These are phyloP conservation scores for Sclerotinia trifoliorum DNA, from an alignment of 2,329 filamentous ascomycete species.

Conservation along the genomic window DNA sequence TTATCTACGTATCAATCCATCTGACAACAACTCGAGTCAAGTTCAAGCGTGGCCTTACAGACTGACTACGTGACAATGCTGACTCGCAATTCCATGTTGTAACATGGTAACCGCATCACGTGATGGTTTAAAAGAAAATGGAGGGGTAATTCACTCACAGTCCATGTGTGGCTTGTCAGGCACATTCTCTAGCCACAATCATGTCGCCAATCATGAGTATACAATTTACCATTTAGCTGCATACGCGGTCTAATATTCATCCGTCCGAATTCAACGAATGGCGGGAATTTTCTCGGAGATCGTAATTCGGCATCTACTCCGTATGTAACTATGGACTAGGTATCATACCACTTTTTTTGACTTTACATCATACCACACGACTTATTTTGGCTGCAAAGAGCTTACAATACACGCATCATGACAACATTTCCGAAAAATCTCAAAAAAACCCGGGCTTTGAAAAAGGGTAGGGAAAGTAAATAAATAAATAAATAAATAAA, in stretches of 20 bases:
- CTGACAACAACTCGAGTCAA: not conserved
- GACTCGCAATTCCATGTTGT: not conserved
- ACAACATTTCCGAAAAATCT: not conserved
- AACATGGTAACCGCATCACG: not conserved
- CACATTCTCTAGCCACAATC: too few relatives aligned
- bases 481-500: not conserved
- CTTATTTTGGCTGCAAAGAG: not conserved
- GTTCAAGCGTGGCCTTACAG: not conserved
- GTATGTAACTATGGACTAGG: too few relatives aligned
- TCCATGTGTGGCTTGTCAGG: too few relatives aligned
- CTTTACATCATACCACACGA: not conserved
- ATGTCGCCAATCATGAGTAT: too few relatives aligned
- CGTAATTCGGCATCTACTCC: constrained; percentile 11
- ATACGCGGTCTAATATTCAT: too few relatives aligned
- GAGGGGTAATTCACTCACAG: not conserved
- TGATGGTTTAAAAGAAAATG: not conserved
- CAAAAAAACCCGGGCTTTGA: not conserved
- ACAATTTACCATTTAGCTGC: too few relatives aligned
- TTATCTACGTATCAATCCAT: too few relatives aligned
- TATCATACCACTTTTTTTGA: not conserved
- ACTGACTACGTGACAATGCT: not conserved
- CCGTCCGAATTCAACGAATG: too few relatives aligned
- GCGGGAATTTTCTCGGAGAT: constrained; percentile 14
- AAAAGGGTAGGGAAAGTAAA: not conserved
- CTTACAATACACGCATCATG: not conserved